Conservation (phyloP, 768 basidiomycete species). For the Thelephora ganbajun region DNA sequence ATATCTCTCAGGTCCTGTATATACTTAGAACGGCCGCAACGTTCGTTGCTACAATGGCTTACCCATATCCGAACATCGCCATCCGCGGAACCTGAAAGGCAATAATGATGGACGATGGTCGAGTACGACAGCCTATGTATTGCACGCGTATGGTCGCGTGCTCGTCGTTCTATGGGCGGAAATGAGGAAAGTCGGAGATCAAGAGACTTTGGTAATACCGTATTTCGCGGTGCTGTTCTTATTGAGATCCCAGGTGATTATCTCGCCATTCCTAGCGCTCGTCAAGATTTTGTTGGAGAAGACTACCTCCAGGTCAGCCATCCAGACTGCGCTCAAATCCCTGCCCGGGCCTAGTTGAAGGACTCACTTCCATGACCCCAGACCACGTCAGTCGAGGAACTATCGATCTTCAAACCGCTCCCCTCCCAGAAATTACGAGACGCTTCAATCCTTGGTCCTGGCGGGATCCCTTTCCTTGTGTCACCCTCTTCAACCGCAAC, state of each 20-base stretch:
- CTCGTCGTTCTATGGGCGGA: constrained; percentile 27
- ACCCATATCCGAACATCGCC: constrained; percentile 77
- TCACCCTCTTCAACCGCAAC: constrained; percentile 13
- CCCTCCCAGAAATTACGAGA: constrained; percentile 71
- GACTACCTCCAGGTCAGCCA: constrained; percentile 19
- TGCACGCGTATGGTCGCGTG: constrained; percentile 57
- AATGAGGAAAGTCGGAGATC: background rate
- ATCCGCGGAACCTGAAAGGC: constrained; percentile 70
- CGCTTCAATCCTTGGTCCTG: constrained; percentile 50
- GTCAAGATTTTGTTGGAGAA: constrained; percentile 69
- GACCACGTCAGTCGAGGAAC: constrained; percentile 66
- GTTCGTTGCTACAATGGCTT: constrained; percentile 9
- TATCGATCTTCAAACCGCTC: constrained; percentile 66
- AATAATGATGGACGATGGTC: constrained; percentile 52
- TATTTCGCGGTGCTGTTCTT: constrained; percentile 54
- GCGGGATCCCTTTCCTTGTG: too few relatives aligned
- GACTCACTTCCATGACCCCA: constrained; percentile 59
- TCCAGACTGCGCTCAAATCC: background rate
- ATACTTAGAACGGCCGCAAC: background rate
- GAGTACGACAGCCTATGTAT: constrained; percentile 62
- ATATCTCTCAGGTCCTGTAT: constrained; percentile 55
- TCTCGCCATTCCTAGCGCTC: constrained; percentile 68
- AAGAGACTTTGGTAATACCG: constrained; percentile 26
- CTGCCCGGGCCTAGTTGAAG: background rate
- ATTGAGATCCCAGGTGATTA: constrained; percentile 74